A percentile compares a stretch with the other conserved stretches of the same genome.
Conservation (phyloP, 139 green algal genomes). For the Axilococcus clingmanii region DNA sequence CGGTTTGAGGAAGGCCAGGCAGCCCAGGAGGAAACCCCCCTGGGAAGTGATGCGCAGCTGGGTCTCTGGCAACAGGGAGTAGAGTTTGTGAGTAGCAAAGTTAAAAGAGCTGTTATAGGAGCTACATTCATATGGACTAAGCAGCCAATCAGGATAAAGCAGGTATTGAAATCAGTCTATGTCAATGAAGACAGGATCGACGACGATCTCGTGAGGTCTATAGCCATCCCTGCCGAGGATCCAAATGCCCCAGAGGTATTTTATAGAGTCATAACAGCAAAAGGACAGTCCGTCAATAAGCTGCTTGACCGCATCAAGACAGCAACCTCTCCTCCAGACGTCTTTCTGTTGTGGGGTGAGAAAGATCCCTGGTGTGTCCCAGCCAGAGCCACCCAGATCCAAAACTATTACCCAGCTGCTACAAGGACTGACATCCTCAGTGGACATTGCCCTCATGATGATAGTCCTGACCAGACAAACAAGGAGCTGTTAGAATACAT, state of each 20-base stretch:
- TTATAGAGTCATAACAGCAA: constrained; percentile 56
- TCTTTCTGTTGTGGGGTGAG: constrained; percentile 63
- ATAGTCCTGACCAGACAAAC: constrained; percentile 33
- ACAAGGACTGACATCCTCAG: constrained; percentile 34
- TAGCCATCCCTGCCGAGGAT: constrained; percentile 48
- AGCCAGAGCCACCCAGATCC: constrained; percentile 37
- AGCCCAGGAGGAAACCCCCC: neutral
- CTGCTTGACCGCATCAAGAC: constrained; percentile 36
- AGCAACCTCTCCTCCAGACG: constrained; percentile 26
- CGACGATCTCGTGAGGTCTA: constrained; percentile 50
- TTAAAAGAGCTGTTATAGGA: constrained; percentile 44
- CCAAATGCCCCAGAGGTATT: constrained; percentile 63
- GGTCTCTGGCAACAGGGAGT: neutral
- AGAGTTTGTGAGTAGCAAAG: neutral
- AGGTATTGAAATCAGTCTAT: constrained; percentile 61
- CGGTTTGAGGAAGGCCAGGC: constrained; percentile 26
- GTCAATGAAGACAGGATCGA: constrained; percentile 34
- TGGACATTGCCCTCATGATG: constrained; percentile 64
- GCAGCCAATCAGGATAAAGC: constrained; percentile 55
- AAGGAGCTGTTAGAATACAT: constrained; percentile 17
- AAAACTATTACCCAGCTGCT: constrained; percentile 54
- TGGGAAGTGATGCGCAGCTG: neutral
- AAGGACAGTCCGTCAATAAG: constrained; percentile 33
- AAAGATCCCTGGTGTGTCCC: constrained; percentile 71
- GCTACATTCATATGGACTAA: constrained; percentile 60